phyloP scores from a whole-genome alignment of 1,139 yeast species.

The Hemisphaericaspora subhashii region DNA sequence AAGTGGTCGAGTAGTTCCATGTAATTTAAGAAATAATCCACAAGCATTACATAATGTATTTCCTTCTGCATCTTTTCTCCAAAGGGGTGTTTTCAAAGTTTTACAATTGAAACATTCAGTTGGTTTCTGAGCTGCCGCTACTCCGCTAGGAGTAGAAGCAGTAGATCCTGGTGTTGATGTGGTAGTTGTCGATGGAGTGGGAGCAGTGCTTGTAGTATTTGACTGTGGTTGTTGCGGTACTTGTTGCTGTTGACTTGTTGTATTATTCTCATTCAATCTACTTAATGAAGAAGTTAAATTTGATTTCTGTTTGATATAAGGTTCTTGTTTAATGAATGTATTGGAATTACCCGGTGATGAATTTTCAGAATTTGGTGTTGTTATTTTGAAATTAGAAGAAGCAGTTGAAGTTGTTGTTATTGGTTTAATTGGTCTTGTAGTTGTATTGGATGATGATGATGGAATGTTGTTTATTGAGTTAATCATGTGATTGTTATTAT shows the following conservation, averaged over 20 bases:
- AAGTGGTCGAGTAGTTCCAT: slow-evolving; percentile 59
- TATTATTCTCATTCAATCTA: slow-evolving; percentile 14
- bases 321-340: slow-evolving; percentile 7
- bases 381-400: slow-evolving; percentile 8
- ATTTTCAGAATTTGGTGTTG: slow-evolving; percentile 12
- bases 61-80: slow-evolving; percentile 59
- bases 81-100: slow-evolving; percentile 56
- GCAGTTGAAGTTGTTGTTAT: slow-evolving; percentile 17
- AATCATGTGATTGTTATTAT: slow-evolving; percentile 10
- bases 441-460: not conserved
- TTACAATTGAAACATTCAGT: slow-evolving; percentile 43
- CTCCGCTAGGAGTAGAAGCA: not conserved
- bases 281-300: slow-evolving; percentile 35
- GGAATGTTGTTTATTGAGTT: not conserved
- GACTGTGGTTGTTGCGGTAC: not conserved
- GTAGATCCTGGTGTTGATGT: slow-evolving; percentile 4
- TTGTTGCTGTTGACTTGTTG: slow-evolving; percentile 5
- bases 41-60: slow-evolving; percentile 62
- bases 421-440: slow-evolving; percentile 14
- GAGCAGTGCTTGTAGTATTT: not conserved
- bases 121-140: slow-evolving; percentile 9
- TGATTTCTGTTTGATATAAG: slow-evolving; percentile 21
- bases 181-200: not conserved
- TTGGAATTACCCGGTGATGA: slow-evolving; percentile 9
- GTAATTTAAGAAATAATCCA: slow-evolving; percentile 56